Evolutionary conservation across 495 filamentous ascomycete species (phyloP).

Genomic region (Staphylotrichum tortipilum): DNA sequence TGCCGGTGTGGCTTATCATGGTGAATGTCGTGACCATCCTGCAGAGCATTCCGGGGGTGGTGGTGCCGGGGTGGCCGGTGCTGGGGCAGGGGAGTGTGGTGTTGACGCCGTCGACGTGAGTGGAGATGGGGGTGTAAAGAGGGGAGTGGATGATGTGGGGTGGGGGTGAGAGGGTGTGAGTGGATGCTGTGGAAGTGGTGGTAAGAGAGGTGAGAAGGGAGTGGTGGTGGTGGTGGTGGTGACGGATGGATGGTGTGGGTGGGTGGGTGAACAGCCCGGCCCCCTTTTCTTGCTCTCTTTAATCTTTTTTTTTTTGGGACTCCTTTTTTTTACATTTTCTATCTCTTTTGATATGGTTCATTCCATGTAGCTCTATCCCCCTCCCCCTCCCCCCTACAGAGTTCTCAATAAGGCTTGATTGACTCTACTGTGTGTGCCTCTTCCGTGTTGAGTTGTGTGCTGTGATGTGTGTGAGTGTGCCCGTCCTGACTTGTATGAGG

Average conservation of each 20-base stretch:
- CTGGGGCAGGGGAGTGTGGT: conserved; percentile 15
- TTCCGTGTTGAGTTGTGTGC: too few relatives aligned
- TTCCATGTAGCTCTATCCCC: background rate
- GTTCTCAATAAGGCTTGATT: conserved; percentile 14
- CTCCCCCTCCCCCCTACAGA: background rate
- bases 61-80: conserved; percentile 15
- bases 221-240: conserved; percentile 49
- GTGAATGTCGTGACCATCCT: conserved; percentile 15
- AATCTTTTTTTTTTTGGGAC: background rate
- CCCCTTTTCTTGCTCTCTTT: background rate
- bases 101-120: conserved; percentile 9
- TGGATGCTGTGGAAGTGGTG: background rate
- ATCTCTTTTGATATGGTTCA: background rate
- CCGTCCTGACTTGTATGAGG: too few relatives aligned
- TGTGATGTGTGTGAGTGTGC: too few relatives aligned
- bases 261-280: background rate
- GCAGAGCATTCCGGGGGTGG: conserved; percentile 9
- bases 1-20: conserved; percentile 14
- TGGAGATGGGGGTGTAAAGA: background rate
- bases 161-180: background rate
- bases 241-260: conserved; percentile 18
- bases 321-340: background rate
- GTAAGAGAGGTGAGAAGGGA: conserved; percentile 35
- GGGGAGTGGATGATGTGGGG: background rate
- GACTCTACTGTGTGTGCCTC: too few relatives aligned